Conservation (phyloP, 805 yeast species). For the Hanseniaspora lindneri region DNA sequence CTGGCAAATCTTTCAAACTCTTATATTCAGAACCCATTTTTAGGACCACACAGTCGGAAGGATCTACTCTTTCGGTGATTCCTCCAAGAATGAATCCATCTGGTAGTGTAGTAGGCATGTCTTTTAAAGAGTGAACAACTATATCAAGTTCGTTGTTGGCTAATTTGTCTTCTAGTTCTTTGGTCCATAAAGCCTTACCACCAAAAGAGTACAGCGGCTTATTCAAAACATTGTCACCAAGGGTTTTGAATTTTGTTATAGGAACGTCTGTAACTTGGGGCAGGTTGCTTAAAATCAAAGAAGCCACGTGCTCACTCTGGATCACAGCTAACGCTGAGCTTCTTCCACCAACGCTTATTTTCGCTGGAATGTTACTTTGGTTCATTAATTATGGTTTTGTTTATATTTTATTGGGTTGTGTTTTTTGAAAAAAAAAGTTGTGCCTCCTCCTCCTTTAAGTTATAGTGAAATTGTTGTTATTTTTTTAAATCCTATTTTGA, state of each 20-base stretch:
- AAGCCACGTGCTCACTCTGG: constrained; percentile 68
- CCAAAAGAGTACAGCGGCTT: constrained; percentile 89
- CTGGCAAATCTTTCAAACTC: constrained; percentile 62
- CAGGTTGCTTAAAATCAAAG: constrained; percentile 42
- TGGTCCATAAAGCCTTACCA: constrained; percentile 93
- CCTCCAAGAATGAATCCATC: constrained; percentile 84
- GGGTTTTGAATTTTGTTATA: constrained; percentile 66
- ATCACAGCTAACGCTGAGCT: constrained; percentile 76
- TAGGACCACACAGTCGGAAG: constrained; percentile 85
- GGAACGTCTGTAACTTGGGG: constrained; percentile 55
- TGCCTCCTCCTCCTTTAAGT: constrained; percentile 18
- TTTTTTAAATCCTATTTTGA: too few species aligned
- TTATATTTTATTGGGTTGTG: neutral
- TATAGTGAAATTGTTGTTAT: constrained; percentile 12
- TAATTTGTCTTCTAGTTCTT: constrained; percentile 74
- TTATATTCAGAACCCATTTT: constrained; percentile 50
- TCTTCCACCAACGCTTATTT: constrained; percentile 66
- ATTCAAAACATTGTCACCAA: constrained; percentile 80
- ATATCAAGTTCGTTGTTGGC: constrained; percentile 63
- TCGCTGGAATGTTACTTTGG: constrained; percentile 13
- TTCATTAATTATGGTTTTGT: neutral
- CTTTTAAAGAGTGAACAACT: constrained; percentile 89
- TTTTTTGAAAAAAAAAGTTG: neutral
- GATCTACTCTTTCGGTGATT: constrained; percentile 76
- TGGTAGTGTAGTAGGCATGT: constrained; percentile 82